Evolutionary conservation across 2,329 filamentous ascomycete species (phyloP).

Genomic region (Colletotrichum caudatum): DNA sequence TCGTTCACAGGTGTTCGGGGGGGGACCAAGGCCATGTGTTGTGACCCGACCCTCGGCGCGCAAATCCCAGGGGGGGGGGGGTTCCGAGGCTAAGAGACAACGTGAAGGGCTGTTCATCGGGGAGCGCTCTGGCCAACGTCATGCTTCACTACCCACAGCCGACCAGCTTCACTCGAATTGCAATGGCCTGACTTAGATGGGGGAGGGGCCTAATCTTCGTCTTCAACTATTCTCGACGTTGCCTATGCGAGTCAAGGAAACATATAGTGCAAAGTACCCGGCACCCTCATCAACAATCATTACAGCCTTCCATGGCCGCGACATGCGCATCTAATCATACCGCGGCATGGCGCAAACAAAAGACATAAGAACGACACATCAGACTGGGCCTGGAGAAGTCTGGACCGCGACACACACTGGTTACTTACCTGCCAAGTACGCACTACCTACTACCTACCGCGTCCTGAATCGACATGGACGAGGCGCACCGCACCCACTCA

Average conservation of each 20-base stretch:
- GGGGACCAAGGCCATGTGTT: not conserved
- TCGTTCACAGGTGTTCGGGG: slow-evolving; percentile 13
- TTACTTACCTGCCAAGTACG: too few relatives aligned
- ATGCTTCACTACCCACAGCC: not conserved
- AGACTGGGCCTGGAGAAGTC: not conserved
- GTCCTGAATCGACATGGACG: not conserved
- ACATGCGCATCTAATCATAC: not conserved
- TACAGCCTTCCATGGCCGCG: not conserved
- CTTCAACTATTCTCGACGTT: too few relatives aligned
- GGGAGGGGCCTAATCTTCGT: not conserved
- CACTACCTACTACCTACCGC: too few relatives aligned
- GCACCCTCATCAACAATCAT: too few relatives aligned
- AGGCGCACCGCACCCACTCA: slow-evolving; percentile 6
- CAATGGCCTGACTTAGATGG: not conserved
- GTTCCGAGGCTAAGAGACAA: slow-evolving; percentile 4
- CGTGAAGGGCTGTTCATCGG: not conserved
- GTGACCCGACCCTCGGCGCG: slow-evolving; percentile 11
- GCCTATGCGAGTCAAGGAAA: too few relatives aligned
- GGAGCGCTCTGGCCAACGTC: slow-evolving; percentile 23
- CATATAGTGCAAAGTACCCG: too few relatives aligned
- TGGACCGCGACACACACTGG: not conserved
- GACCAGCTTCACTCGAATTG: too few relatives aligned
- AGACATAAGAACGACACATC: not conserved
- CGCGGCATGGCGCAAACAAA: not conserved
- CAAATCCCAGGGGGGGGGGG: not conserved